These are phyloP conservation scores for Escallonia rubra DNA, from an alignment of 129 eudicot genomes.

Conservation along the genomic window DNA sequence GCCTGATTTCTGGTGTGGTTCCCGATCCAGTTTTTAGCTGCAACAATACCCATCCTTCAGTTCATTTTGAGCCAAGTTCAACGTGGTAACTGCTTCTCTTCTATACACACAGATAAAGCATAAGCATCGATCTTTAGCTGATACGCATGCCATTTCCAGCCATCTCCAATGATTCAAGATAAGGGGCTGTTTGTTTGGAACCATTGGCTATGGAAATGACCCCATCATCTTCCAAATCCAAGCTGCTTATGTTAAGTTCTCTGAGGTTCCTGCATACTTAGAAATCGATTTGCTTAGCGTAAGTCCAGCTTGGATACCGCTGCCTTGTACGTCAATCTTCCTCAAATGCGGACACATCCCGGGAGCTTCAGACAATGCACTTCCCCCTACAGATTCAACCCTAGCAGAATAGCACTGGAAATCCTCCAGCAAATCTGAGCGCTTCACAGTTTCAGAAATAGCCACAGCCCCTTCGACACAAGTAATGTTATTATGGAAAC, in stretches of 20 bases:
- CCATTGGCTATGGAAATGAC: no score
- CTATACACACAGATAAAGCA: conserved; percentile 31
- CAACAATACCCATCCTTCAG: conserved; percentile 43
- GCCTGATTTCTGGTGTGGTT: no score
- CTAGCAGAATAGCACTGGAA: conserved; percentile 65
- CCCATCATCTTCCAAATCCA: no score
- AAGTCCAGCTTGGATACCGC: conserved; percentile 60
- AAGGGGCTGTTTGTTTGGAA: conserved; percentile 34
- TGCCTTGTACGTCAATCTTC: conserved; percentile 59
- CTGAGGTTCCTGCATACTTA: no score
- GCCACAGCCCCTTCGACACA: conserved; percentile 66
- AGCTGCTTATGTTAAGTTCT: conserved; percentile 54
- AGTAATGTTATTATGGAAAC: conserved; percentile 68
- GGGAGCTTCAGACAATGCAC: conserved; percentile 50
- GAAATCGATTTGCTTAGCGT: no score
- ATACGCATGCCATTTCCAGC: conserved; percentile 46
- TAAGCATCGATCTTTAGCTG: conserved; percentile 32
- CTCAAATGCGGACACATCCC: conserved; percentile 28
- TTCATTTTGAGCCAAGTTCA: conserved; percentile 41
- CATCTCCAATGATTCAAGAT: conserved; percentile 34
- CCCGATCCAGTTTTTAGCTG: no score
- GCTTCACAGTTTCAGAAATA: conserved; percentile 38
- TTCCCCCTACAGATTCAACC: conserved; percentile 56
- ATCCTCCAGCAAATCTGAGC: conserved; percentile 46
- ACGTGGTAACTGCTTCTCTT: conserved; percentile 24